Base-by-base conservation (phyloP, 1,284 basidiomycete species). In the Naganishia albida region DNA sequence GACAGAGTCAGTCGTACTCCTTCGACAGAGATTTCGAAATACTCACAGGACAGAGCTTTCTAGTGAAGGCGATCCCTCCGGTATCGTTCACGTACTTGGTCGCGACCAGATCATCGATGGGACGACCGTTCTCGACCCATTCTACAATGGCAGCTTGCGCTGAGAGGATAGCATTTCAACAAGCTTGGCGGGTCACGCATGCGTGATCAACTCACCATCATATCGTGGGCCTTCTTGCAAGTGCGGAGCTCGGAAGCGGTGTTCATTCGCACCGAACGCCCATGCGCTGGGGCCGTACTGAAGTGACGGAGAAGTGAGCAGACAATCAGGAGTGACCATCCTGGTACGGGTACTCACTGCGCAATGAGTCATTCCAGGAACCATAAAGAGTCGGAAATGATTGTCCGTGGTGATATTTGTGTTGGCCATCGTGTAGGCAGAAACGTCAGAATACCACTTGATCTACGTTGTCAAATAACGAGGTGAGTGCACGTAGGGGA, bases 331-430 rank as follows among this genome's bases (percentile, higher is more conserved):
- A 69, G 48, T 1, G 30, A 69, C 66, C 63, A 67, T 70, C 72
- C 72, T 62, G 67, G 68, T 67, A 67, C 71, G 34, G 20, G 67
- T 18, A 63, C 71, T 42, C 60, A 70, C 75, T 42, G 66, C 70
- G 71, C 80, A 81, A 66, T 82, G 80, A 16, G 69, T 68, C 80
- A 82, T 81, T 0, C 81, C 81, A 1, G 80, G 78, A n/a, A 81
- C 75, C 40, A 77, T 70, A 71, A 81, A 82, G n/a, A 81, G 74
- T 12, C 77, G 74, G 70, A 81, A 82, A 68, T 74, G 77, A 50
- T 77, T 70, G 57, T 77, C 73, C 25, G 80, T 71, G 46, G 71
- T 68, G 51, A 72, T 50, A 3, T 67, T 63, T 48, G 71, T 71
- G 34, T 72, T 65, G 8, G 69, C 69, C 12, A 68, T 67, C 55